Evolutionary conservation across 495 filamentous ascomycete genomes (phyloP).

Genomic region (Podospora pseudopauciseta): DNA sequence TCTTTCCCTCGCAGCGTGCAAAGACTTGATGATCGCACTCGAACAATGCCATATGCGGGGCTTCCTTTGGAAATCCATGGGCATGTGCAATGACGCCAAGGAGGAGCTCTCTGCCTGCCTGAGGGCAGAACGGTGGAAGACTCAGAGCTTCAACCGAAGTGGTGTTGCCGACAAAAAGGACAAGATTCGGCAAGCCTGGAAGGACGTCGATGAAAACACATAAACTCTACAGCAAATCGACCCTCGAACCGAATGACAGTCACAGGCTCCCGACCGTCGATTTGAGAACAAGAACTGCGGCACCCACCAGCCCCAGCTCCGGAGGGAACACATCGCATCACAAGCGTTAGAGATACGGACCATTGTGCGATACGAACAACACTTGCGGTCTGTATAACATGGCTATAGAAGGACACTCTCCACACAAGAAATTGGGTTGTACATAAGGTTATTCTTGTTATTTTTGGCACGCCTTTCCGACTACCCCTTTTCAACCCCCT

Average conservation of each 20-base stretch:
- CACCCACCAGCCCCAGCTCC: not conserved
- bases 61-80: slow-evolving; percentile 82
- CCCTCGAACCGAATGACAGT: not conserved
- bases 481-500: slow-evolving; percentile 5
- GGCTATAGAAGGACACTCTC: slow-evolving; percentile 3
- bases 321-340: not conserved
- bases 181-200: slow-evolving; percentile 70
- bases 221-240: slow-evolving; percentile 31
- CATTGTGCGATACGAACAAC: slow-evolving; percentile 10
- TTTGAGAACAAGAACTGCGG: not conserved
- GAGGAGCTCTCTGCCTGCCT: slow-evolving; percentile 77
- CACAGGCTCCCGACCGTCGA: not conserved
- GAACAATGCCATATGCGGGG: slow-evolving; percentile 94
- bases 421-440: slow-evolving; percentile 8
- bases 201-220: slow-evolving; percentile 74
- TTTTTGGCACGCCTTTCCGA: slow-evolving; percentile 1
- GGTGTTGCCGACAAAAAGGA: slow-evolving; percentile 63
- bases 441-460: slow-evolving; percentile 19
- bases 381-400: slow-evolving; percentile 15
- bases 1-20: slow-evolving; percentile 61
- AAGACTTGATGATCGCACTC: slow-evolving; percentile 85
- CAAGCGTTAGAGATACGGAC: not conserved
- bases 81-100: slow-evolving; percentile 88
- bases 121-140: slow-evolving; percentile 69
- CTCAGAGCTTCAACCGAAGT: slow-evolving; percentile 72